Base-by-base conservation (phyloP, 495 filamentous ascomycete species). In the Lasiosphaeria miniovina region DNA sequence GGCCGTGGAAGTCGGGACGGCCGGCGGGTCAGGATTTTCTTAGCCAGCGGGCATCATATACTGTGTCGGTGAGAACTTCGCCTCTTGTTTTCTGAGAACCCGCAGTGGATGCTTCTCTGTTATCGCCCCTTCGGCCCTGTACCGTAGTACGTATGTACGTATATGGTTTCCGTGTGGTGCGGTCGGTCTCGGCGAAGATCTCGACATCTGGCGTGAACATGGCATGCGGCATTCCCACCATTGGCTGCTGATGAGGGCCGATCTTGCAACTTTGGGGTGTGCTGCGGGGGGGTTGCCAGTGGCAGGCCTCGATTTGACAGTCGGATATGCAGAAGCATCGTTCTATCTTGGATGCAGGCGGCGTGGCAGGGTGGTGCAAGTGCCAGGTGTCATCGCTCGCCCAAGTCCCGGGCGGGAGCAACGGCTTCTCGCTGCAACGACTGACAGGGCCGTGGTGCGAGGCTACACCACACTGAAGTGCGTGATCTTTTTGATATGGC, bases 211-310 rank as follows among this genome's bases (percentile, higher is more conserved):
- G 40, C 53, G 57, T 41, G 54, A 34, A 51, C 55, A 43, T 41
- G 38, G 24, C 14, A 14, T 48, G 41, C 57, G 43, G 55, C 59
- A 54, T 36, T 35, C 48, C 57, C 58, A 57, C 52, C 57, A 65
- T 61, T 60, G 57, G 67, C 46, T 40, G 24, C 52, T 35, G 50
- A 12, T 45, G 52, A 33, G 46, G 41, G 61, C 50, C 61, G 64
- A 67, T 67, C 61, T 58, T 46, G 43, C 43, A 40, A 58, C 41
- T 55, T 49, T 40, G 33, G 40, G 56, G 52, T 60, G 49, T 36
- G 31, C 34, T 61, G 59, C 38, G 60, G 67, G 57, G 57, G 49
- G 61, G 54, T 54, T 62, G 65, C 41, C 46, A 61, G 43, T 61
- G 54, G 60, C 54, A 63, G 58, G 61, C 31, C 36, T 54, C 49